Evolutionary conservation across 2,329 filamentous ascomycete genomes (phyloP), one percentile per base, ranked within the genome.

Genomic region (Fusarium tjaetaba): DNA sequence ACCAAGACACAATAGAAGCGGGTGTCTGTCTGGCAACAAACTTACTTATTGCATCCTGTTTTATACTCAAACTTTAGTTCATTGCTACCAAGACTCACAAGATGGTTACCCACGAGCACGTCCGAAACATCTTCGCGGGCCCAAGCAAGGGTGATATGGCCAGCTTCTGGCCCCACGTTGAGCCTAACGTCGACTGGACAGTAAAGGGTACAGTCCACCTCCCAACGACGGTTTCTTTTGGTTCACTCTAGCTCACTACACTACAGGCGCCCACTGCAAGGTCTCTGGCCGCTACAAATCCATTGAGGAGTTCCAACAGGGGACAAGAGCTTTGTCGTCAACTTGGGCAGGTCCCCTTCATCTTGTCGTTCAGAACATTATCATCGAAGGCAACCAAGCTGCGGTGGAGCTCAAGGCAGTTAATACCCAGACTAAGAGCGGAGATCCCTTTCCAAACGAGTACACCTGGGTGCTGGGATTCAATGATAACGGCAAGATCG

Each of bases 161-260:
- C 22, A 52, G 57, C 43, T 60, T 60, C 36, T 60, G 57, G 57
- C 36, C 36, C 22, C 45, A 60, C 28, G 57, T 60, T 20, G 57
- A 60, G 22, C 36, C 57, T 4, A 60, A 60, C 4, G 57, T 60
- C 26, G 57, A 60, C 16, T 60, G 57, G 57, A 52, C 28, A 2
- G 57, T 60, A 1, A 60, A 60, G 3, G 57, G 57, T 60, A 51
- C n/a, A 4, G 22, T 11, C 22, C 11, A 11, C 9, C 16, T 38
- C 22, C 28, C 26, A 26, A 26, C 26, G 26, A 26, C 26, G 26
- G 26, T 26, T 26, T 26, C 26, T 26, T 26, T 26, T 26, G 28
- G 16, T 24, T 30, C 10, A 11, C 16, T 32, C 28, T n/a, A 18
- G 28, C 48, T 34, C 30, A 34, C 30, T 5, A 2, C 10, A 16